Evolutionary conservation across 805 yeast species (phyloP), one percentile per base, ranked within the genome.

Genomic region (Teunomyces funiuensis): DNA sequence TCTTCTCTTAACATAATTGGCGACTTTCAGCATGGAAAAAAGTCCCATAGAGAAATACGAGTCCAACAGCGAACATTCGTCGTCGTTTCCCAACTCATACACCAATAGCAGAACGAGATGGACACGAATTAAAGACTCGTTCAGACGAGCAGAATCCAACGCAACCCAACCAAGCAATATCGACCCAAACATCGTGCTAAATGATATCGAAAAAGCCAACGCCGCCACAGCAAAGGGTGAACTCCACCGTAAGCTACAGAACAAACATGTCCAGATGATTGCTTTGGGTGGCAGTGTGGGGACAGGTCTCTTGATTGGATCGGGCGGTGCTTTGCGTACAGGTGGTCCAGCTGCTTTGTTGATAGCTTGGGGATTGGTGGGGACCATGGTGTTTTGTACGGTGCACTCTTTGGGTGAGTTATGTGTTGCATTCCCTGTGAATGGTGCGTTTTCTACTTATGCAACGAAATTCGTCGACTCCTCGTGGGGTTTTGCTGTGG

Each of bases 331-430:
- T 1, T 57, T 69, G 47, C 46, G 53, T 11, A 60, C 60, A 14
- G 74, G 74, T 25, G 74, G 74, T 5, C 74, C 75, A 4, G 74
- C 73, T 3, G 61, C 71, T 14, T 71, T 47, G 27, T 66, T 81
- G 8, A 70, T 82, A 28, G 85, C 83, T 6, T 80, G 79, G 60
- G 66, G 73, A 2, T 54, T 82, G 41, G 76, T 80, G 45, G 83
- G 83, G 18, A 55, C 73, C 8, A 75, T 80, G 73, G 73, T 83
- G 15, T 79, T 74, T 58, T 70, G 76, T 46, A 80, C 80, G 40
- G 77, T 82, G 50, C 77, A 74, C 43, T 76, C 82, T n/a, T 73
- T 80, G 49, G 86, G 87, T 45, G 88, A 83, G 54, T 66, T 76
- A 45, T 87, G 82, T 48, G 79, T 77, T 41, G 69, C 60, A 38